A percentile compares a stretch with the other conserved stretches of the same genome.
phyloP scores from a whole-genome alignment of 2,329 filamentous ascomycete species.

The Colletotrichum magnum region DNA sequence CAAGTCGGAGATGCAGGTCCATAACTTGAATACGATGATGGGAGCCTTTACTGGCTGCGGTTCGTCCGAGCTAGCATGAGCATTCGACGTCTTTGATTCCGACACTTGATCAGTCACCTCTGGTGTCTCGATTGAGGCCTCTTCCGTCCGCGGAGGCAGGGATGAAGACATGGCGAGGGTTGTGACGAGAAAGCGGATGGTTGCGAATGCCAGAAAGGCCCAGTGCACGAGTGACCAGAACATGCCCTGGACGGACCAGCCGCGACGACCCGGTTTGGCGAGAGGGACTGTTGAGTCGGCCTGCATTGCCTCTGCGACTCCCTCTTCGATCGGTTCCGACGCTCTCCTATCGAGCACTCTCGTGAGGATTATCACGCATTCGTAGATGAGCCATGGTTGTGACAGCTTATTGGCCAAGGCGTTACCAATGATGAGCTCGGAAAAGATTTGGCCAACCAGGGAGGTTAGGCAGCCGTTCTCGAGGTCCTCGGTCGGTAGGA shows the following conservation, averaged over 20 bases:
- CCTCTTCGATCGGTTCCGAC: constrained; percentile 31
- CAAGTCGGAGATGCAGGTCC: constrained; percentile 80
- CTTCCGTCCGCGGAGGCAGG: constrained; percentile 66
- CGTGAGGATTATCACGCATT: constrained; percentile 82
- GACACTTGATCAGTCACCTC: constrained; percentile 44
- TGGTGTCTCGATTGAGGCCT: constrained; percentile 18
- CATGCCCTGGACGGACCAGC: constrained; percentile 60
- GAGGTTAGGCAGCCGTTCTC: constrained; percentile 88
- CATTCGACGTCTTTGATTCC: constrained; percentile 43
- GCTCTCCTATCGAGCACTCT: constrained; percentile 53
- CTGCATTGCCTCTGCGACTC: constrained; percentile 28
- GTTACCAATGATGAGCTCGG: constrained; percentile 90
- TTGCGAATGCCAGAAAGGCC: constrained; percentile 69
- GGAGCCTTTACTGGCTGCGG: constrained; percentile 64
- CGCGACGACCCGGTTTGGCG: constrained; percentile 34
- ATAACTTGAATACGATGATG: constrained; percentile 83
- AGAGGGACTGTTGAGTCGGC: constrained; percentile 14
- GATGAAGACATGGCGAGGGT: constrained; percentile 78
- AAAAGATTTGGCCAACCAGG: constrained; percentile 88
- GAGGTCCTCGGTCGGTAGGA: constrained; percentile 93
- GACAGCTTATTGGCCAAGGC: constrained; percentile 84
- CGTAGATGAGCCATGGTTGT: constrained; percentile 92
- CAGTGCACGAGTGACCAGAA: constrained; percentile 72
- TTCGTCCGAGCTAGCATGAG: constrained; percentile 34
- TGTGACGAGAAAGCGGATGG: constrained; percentile 75